Evolutionary conservation across 768 basidiomycete species (phyloP).

Genomic region (Kwoniella sp.): DNA sequence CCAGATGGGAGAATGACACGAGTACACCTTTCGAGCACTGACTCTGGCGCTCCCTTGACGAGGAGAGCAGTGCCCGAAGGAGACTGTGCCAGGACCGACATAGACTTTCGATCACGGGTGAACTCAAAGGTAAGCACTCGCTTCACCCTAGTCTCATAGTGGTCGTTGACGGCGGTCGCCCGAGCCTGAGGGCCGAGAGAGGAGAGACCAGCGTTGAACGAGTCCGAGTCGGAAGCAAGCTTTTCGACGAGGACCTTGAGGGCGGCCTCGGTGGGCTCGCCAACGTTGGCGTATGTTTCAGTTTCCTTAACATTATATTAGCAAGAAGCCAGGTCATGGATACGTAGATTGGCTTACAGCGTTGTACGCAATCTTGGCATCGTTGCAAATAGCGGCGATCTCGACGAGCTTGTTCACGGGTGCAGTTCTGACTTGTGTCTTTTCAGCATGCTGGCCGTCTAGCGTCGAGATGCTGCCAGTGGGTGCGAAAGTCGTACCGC

Average conservation of each 20-base stretch:
- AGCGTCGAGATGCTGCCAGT: constrained; percentile 65
- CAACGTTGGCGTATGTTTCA: constrained; percentile 70
- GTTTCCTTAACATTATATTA: constrained; percentile 61
- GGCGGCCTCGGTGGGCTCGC: constrained; percentile 96
- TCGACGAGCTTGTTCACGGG: constrained; percentile 62
- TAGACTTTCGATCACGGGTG: constrained; percentile 96
- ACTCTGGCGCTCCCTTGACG: constrained; percentile 95
- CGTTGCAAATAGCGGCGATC: constrained; percentile 90
- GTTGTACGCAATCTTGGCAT: constrained; percentile 82
- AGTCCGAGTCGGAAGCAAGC: constrained; percentile 65
- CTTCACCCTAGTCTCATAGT: constrained; percentile 68
- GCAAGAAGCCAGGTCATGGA: background rate
- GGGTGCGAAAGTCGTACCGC: constrained; percentile 90
- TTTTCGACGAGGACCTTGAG: constrained; percentile 93
- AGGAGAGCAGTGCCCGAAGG: constrained; percentile 64
- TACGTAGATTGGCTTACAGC: constrained; percentile 54
- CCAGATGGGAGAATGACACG: constrained; percentile 51
- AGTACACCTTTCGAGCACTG: constrained; percentile 82
- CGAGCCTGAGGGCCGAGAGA: constrained; percentile 61
- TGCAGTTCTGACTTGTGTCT: constrained; percentile 48
- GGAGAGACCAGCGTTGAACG: constrained; percentile 56
- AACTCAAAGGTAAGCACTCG: constrained; percentile 95
- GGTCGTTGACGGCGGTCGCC: constrained; percentile 77
- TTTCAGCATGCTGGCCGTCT: constrained; percentile 64
- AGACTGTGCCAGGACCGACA: constrained; percentile 85